Conservation (phyloP, 2,329 filamentous ascomycete species). For the Fusarium devonianum region DNA sequence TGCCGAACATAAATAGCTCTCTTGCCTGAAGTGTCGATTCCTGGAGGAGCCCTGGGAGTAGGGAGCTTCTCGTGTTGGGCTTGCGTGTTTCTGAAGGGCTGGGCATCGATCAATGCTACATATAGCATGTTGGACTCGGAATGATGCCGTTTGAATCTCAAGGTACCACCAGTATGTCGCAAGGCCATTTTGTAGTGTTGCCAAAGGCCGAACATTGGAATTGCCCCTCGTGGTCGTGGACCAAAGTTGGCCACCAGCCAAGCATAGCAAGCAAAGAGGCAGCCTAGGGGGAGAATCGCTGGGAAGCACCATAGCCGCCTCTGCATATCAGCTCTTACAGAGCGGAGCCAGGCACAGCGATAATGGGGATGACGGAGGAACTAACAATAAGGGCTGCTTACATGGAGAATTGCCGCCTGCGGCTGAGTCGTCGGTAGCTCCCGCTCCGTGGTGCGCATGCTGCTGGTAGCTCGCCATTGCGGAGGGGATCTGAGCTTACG, state of each 20-base stretch:
- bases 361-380: conserved; percentile 22
- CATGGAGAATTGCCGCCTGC: conserved; percentile 30
- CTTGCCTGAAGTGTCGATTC: conserved; percentile 10
- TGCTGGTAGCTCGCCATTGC: conserved; percentile 42
- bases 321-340: conserved; percentile 39
- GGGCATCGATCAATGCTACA: conserved; percentile 22
- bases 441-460: conserved; percentile 40
- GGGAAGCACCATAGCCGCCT: conserved; percentile 18
- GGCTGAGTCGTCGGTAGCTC: conserved; percentile 34
- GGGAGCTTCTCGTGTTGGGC: conserved; percentile 15
- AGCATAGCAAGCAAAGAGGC: conserved; percentile 25
- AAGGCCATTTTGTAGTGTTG: conserved; percentile 4
- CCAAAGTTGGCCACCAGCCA: conserved; percentile 26
- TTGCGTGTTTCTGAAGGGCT: conserved; percentile 29
- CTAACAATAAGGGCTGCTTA: conserved; percentile 31
- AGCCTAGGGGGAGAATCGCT: conserved; percentile 13
- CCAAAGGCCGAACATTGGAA: conserved; percentile 6
- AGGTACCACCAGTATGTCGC: background rate
- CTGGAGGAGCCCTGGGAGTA: conserved; percentile 15
- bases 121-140: conserved; percentile 4
- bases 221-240: background rate
- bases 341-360: conserved; percentile 10
- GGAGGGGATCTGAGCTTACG: too few species aligned
- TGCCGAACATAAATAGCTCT: conserved; percentile 25
- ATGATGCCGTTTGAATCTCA: background rate